These are phyloP conservation scores for Tremellales sp. DNA, from an alignment of 1,284 basidiomycete genomes.

Conservation along the genomic window DNA sequence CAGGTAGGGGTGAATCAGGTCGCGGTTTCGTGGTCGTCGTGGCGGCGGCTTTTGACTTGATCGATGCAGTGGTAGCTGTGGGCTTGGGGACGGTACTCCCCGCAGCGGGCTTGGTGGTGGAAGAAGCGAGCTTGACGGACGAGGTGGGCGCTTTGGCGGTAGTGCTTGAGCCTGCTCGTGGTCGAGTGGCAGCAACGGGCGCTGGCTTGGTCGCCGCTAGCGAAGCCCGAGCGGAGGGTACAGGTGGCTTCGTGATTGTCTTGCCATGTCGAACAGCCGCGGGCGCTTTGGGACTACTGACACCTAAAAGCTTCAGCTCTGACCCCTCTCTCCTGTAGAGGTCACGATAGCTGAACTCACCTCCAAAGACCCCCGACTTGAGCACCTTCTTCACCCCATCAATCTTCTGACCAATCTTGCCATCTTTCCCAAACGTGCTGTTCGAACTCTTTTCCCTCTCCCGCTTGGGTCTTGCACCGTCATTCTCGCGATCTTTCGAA, in stretches of 20 bases:
- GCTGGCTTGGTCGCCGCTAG: too few species aligned
- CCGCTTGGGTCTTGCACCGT: background rate
- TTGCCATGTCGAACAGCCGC: background rate
- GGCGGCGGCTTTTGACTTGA: background rate
- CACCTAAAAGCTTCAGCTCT: background rate
- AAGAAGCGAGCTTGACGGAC: background rate
- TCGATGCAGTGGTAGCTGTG: background rate
- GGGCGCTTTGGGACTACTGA: background rate
- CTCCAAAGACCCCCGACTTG: constrained; percentile 43
- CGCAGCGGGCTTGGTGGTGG: background rate
- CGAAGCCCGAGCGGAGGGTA: background rate
- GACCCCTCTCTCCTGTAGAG: background rate
- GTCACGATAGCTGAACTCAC: constrained; percentile 23
- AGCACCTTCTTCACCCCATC: constrained; percentile 40
- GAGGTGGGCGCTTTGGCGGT: background rate
- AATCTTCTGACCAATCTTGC: constrained; percentile 7
- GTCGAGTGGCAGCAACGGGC: too few species aligned
- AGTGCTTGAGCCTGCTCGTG: too few species aligned
- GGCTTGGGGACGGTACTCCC: background rate
- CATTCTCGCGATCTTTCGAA: background rate
- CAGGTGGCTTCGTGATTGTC: background rate
- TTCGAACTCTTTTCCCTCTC: background rate
- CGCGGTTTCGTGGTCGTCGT: background rate
- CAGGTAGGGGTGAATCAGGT: too few species aligned
- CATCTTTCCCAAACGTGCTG: background rate